phyloP scores from a whole-genome alignment of 805 yeast genomes.

The Candida insectalens region DNA sequence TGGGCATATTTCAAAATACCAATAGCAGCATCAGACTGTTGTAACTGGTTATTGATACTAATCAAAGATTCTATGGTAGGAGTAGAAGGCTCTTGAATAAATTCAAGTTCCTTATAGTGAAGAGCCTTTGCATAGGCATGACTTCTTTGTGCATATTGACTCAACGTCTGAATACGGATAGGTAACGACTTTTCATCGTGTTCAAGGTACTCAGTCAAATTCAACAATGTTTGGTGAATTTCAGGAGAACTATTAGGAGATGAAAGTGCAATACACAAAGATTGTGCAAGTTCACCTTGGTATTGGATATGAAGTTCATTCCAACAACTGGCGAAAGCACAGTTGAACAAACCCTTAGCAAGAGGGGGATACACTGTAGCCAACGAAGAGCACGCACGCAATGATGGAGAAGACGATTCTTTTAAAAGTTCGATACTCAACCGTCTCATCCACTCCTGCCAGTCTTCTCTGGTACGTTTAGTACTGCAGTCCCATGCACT shows the following conservation, averaged over 20 bases:
- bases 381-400: conserved; percentile 83
- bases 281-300: conserved; percentile 80
- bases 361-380: conserved; percentile 83
- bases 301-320: conserved; percentile 78
- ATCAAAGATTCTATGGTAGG: conserved; percentile 88
- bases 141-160: conserved; percentile 87
- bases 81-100: conserved; percentile 85
- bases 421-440: conserved; percentile 76
- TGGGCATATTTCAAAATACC: conserved; percentile 95
- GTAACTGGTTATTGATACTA: conserved; percentile 86
- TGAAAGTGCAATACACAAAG: conserved; percentile 78
- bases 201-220: conserved; percentile 93
- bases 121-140: conserved; percentile 97
- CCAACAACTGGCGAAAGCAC: conserved; percentile 96
- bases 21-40: conserved; percentile 95
- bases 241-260: conserved; percentile 94
- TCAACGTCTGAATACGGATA: conserved; percentile 78
- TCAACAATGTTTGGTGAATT: conserved; percentile 79
- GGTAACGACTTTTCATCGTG: conserved; percentile 94
- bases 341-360: conserved; percentile 85
- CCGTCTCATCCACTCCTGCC: conserved; percentile 96
- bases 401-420: conserved; percentile 90
- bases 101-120: conserved; percentile 92
- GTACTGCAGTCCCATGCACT: conserved; percentile 90
- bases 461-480: conserved; percentile 84